Percentiles rank a stretch among this genome's conserved stretches.
These are phyloP conservation scores for Linum trigynum DNA, from an alignment of 345 rosid species.

Conservation along the genomic window DNA sequence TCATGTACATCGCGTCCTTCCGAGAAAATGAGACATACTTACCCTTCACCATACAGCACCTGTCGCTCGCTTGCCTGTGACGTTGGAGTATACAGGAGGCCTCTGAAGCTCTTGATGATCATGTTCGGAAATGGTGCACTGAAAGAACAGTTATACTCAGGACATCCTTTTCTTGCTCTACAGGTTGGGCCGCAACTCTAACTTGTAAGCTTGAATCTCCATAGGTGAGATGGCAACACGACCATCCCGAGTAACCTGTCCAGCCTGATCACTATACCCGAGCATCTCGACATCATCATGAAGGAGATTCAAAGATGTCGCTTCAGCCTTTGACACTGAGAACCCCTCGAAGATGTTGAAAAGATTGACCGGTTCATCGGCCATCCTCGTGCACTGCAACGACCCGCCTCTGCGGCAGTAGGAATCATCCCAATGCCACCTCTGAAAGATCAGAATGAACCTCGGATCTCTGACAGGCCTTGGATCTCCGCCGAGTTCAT, in stretches of 20 bases:
- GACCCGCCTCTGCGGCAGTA: conserved; percentile 51
- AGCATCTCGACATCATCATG: conserved; percentile 69
- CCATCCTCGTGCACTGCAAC: conserved; percentile 45
- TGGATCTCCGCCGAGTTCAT: conserved; percentile 38
- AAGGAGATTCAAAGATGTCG: conserved; percentile 84
- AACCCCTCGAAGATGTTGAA: conserved; percentile 69
- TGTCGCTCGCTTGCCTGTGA: too few relatives aligned
- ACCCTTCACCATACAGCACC: too few relatives aligned
- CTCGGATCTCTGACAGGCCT: conserved; percentile 56
- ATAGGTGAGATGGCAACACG: conserved; percentile 59
- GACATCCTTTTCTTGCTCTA: conserved; percentile 11
- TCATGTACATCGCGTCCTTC: too few relatives aligned
- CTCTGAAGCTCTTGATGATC: neutral
- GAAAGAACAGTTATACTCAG: neutral
- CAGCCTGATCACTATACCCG: conserved; percentile 54
- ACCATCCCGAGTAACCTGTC: conserved; percentile 54
- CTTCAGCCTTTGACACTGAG: conserved; percentile 42
- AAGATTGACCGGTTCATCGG: conserved; percentile 59
- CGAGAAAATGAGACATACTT: too few relatives aligned
- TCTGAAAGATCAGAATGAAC: conserved; percentile 58
- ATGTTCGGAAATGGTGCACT: neutral
- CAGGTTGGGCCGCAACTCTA: conserved; percentile 52
- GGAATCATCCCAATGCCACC: conserved; percentile 71
- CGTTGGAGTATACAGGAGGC: neutral
- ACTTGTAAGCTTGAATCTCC: conserved; percentile 94